These are phyloP conservation scores for Odontarrhena argentea DNA, from an alignment of 345 rosid species.

Conservation along the genomic window DNA sequence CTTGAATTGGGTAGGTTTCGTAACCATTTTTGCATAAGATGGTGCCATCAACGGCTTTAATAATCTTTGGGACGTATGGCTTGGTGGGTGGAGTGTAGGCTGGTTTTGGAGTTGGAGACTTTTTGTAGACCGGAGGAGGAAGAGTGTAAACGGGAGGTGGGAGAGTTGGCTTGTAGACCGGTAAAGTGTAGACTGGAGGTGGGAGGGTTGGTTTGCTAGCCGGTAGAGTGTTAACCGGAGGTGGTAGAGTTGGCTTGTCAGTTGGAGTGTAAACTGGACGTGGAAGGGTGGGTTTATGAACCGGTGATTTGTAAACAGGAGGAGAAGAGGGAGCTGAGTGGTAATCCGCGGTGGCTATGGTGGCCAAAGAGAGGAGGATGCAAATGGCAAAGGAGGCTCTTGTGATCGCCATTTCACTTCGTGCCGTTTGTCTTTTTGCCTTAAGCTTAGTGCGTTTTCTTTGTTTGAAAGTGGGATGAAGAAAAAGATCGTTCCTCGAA, in stretches of 20 bases:
- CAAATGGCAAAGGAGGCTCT: slow-evolving; percentile 12
- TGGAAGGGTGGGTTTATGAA: background rate
- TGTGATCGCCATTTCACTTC: slow-evolving; percentile 12
- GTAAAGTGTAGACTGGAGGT: background rate
- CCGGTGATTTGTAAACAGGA: slow-evolving; percentile 14
- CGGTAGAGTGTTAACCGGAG: background rate
- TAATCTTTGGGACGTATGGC: slow-evolving; percentile 12
- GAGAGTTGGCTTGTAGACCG: background rate
- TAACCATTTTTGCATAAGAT: slow-evolving; percentile 49
- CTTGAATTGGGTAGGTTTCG: slow-evolving; percentile 46
- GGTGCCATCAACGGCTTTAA: slow-evolving; percentile 45
- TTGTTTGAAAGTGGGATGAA: slow-evolving; percentile 8
- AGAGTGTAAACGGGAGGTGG: slow-evolving; percentile 6
- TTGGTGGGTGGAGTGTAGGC: slow-evolving; percentile 14
- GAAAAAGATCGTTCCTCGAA: background rate
- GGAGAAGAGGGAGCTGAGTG: slow-evolving; percentile 1
- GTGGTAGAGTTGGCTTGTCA: background rate
- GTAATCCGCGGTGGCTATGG: slow-evolving; percentile 13
- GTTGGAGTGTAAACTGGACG: slow-evolving; percentile 1
- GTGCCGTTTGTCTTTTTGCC: background rate
- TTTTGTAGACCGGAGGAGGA: slow-evolving; percentile 19
- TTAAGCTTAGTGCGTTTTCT: no score
- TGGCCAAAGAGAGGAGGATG: slow-evolving; percentile 21
- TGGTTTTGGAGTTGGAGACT: slow-evolving; percentile 21
- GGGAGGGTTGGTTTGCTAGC: background rate